Base-by-base conservation (phyloP, 352 stramenopile genomes). In the Globisporangium radiosum region DNA sequence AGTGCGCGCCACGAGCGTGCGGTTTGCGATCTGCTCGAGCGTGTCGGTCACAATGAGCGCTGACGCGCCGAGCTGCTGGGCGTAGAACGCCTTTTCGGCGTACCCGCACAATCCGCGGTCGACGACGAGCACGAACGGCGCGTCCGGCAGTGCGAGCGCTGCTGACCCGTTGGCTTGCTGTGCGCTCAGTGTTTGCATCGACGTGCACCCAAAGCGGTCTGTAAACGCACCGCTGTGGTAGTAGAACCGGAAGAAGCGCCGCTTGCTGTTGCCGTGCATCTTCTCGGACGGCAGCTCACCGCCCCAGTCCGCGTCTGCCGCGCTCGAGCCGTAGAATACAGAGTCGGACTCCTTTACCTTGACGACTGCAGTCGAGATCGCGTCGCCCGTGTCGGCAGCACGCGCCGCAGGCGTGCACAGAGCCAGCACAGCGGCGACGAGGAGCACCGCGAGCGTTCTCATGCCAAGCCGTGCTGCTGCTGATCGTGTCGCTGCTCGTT, bases 1-100 rank as follows among this genome's bases (percentile, higher is more conserved):
- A 5, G 57, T 54, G 5, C 54, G 60, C 47, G 54, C 60, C 4
- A 47, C 42, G 37, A 62, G 65, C 33, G 71, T 81, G 49, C 80
- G 75, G 65, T 90, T 88, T 66, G 81, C 84, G n/a, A 90, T 71
- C 64, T 88, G 65, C 56, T 77, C 68, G 17, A 80, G 69, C 43
- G 81, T 90, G 66, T 94, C 85, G 13, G 82, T 86, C 43, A 94
- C 69, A 36, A 96, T 69, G 11, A 96, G 60, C 38, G 84, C 77
- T 11, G 70, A 63, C 4, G 85, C 85, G 52, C 85, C 87, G 10
- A 88, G 63, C 45, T 79, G 60, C 56, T 92, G 72, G 3, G 87
- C 87, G 55, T 83, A 79, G 44, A 73, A 68, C 4, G 83, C 75
- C 67, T 96, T 96, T 50, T 90, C 71, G 3, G 72, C 69, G 63